Base-by-base conservation (phyloP, 2,329 filamentous ascomycete species). In the Rhynchosporium agropyri region DNA sequence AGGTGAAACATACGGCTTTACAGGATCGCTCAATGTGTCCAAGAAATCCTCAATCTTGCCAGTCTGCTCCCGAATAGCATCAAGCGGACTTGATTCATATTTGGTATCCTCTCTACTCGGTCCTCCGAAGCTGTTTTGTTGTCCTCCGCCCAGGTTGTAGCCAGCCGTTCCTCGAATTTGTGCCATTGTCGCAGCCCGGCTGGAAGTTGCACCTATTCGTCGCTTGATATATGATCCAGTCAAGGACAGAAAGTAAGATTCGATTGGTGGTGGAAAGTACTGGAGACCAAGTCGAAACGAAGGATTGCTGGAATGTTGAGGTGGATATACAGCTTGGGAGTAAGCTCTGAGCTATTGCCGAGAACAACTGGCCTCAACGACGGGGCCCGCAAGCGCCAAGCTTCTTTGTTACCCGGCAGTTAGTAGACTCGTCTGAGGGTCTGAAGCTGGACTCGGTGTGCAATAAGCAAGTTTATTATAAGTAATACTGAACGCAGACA, bases 11-110 rank as follows among this genome's bases (percentile, higher is more conserved):
- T 85, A 99, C 90, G 95, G 95, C 84, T 97, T 98, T 70, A 98
- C 79, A 55, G 95, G 95, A 75, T 97, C 94, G 73, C 92, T 89
- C 74, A 92, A 70, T 33, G 86, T 91, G 78, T 98, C 95, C 75
- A 99, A 79, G 76, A 91, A 80, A 76, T 99, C 95, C 80, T 99
- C 95, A 70, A 99, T 94, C 84, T 97, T 98, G 88, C 91, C 97
- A 58, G 95, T 99, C 79, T 98, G 93, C 77, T 92, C 87, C 68
- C 95, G 85, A 75, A 99, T 92, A 72, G 91, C 85, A 77, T 97
- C 95, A 71, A 99, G 85, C 63, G 74, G 71, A 65, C 73, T 73
- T 69, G 76, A 72, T 57, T 77, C 76, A 43, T 61, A 69, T 45
- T 59, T 71, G 29, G 69, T 71, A 51, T 74, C 73, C 42, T 66